Evolutionary conservation across 179 eudicot species (phyloP).

Genomic region (Beta lomatogona): DNA sequence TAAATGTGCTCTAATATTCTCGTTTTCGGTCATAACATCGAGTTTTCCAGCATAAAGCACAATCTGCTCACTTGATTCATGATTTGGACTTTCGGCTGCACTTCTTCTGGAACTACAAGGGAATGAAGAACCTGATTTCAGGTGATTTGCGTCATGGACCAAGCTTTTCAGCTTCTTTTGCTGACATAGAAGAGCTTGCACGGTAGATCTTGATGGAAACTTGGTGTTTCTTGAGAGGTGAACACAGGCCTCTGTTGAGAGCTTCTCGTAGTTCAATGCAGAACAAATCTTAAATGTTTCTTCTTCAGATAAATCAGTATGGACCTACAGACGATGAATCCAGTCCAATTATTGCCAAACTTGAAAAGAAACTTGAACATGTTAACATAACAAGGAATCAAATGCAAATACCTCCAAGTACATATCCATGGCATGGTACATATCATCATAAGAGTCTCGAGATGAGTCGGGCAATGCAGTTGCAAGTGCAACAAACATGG

Average conservation of each 20-base stretch:
- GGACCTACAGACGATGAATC: slow-evolving; percentile 41
- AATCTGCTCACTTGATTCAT: slow-evolving; percentile 33
- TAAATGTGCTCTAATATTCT: slow-evolving; percentile 58
- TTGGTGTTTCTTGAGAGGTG: slow-evolving; percentile 56
- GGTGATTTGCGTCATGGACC: slow-evolving; percentile 35
- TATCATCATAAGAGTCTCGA: slow-evolving; percentile 57
- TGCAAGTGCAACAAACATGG: slow-evolving; percentile 58
- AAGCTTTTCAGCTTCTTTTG: slow-evolving; percentile 57
- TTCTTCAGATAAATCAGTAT: slow-evolving; percentile 63
- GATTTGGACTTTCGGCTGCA: slow-evolving; percentile 18
- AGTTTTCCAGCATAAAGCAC: slow-evolving; percentile 50
- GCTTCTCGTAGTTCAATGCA: slow-evolving; percentile 65
- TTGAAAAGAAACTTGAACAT: background rate
- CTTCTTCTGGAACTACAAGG: slow-evolving; percentile 17
- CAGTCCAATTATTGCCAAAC: background rate
- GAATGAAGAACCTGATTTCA: slow-evolving; percentile 31
- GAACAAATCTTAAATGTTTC: slow-evolving; percentile 54
- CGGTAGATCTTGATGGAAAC: slow-evolving; percentile 56
- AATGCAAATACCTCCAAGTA: slow-evolving; percentile 61
- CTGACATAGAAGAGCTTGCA: slow-evolving; percentile 56
- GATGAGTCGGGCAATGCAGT: slow-evolving; percentile 65
- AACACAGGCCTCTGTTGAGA: slow-evolving; percentile 54
- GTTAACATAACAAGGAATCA: background rate
- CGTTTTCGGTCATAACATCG: slow-evolving; percentile 48
- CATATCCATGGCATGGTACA: slow-evolving; percentile 73